Evolutionary conservation across 2,329 filamentous ascomycete genomes (phyloP).

Genomic region (Aspergillus hiratsukae): DNA sequence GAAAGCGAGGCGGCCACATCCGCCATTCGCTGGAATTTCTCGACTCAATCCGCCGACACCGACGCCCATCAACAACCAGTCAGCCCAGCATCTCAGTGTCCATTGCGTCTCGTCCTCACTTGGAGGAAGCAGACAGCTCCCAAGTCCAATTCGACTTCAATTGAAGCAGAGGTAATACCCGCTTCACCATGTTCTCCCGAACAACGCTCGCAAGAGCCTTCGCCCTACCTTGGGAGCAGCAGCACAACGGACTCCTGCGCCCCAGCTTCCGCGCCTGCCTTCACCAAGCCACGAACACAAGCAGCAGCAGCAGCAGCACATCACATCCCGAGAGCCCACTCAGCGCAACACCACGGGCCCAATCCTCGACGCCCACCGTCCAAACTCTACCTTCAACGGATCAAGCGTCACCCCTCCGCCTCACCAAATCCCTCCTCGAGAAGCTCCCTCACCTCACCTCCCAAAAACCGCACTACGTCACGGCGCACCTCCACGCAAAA

Average conservation of each 20-base stretch:
- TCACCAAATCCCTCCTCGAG: constrained; percentile 38
- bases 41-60: constrained; percentile 12
- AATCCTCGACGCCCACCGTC: constrained; percentile 17
- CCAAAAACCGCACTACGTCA: constrained; percentile 46
- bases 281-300: constrained; percentile 34
- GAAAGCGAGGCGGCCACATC: constrained; percentile 23
- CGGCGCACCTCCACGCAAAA: constrained; percentile 45
- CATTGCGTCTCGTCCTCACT: constrained; percentile 1
- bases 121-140: background rate
- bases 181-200: constrained; percentile 34
- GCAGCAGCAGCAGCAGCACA: constrained; percentile 23
- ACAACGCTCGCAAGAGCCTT: constrained; percentile 27
- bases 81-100: constrained; percentile 3
- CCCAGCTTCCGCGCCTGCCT: constrained; percentile 36
- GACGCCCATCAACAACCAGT: constrained; percentile 4
- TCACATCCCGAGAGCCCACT: constrained; percentile 27
- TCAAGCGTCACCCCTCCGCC: constrained; percentile 39
- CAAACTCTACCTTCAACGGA: constrained; percentile 21
- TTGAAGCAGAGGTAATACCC: constrained; percentile 5
- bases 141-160: constrained; percentile 10
- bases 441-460: constrained; percentile 42
- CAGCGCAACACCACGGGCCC: constrained; percentile 22
- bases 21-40: constrained; percentile 32
- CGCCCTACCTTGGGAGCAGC: constrained; percentile 25
- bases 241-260: constrained; percentile 16